Conservation (phyloP, 768 basidiomycete genomes). For the Trametes coccinea region DNA sequence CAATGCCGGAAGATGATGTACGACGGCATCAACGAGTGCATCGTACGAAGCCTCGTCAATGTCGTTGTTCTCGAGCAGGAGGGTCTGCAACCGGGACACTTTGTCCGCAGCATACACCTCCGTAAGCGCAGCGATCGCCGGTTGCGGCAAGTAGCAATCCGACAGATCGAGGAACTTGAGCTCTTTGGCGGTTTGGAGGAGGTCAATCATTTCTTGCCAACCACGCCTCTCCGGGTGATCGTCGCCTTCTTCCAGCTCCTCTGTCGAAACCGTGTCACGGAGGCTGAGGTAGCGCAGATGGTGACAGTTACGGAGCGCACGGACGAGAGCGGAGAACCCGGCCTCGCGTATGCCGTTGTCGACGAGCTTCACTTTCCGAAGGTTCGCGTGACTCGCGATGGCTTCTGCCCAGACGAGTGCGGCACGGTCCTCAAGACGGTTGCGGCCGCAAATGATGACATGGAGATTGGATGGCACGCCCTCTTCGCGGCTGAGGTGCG, state of each 20-base stretch:
- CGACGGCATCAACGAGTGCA: background rate
- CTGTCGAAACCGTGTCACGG: background rate
- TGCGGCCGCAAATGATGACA: background rate
- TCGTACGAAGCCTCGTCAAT: background rate
- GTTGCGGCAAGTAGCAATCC: background rate
- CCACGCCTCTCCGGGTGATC: background rate
- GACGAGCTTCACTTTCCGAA: background rate
- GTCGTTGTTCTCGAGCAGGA: background rate
- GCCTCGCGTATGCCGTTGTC: background rate
- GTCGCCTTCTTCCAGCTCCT: background rate
- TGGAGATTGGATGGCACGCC: background rate
- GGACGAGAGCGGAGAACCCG: background rate
- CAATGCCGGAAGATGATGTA: background rate
- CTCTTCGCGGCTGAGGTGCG: constrained; percentile 1
- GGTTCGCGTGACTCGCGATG: background rate
- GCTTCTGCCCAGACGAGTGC: background rate
- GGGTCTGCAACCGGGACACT: background rate
- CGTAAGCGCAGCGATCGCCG: background rate
- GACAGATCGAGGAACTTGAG: background rate
- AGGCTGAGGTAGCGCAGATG: constrained; percentile 5
- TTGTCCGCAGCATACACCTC: background rate
- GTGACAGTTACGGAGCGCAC: background rate
- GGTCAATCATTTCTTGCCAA: background rate
- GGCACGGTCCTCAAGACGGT: background rate
- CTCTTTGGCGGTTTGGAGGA: background rate